phyloP scores from a whole-genome alignment of 2,329 filamentous ascomycete species.

The Grosmannia penicillata region DNA sequence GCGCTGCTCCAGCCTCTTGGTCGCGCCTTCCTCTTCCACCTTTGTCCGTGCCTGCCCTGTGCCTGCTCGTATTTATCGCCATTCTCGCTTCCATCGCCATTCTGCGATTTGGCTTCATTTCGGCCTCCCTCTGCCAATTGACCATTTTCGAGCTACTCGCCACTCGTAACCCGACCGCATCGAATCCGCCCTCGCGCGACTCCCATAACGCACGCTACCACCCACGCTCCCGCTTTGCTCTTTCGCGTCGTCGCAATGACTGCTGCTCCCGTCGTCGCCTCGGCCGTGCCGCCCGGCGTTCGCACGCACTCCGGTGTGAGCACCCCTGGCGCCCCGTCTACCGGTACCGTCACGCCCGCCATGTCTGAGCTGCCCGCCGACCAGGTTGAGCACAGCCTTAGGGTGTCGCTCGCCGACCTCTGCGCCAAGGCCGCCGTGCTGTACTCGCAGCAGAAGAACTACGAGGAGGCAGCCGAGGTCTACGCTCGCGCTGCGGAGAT shows the following conservation, averaged over 20 bases:
- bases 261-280: conserved; percentile 5
- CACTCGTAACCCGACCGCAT: too few relatives aligned
- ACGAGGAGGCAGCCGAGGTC: conserved; percentile 68
- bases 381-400: conserved; percentile 22
- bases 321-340: conserved; percentile 14
- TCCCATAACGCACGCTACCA: too few relatives aligned
- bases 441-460: conserved; percentile 72
- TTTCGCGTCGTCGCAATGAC: conserved; percentile 4
- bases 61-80: neutral
- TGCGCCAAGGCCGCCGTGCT: conserved; percentile 68
- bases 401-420: conserved; percentile 60
- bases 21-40: conserved; percentile 2
- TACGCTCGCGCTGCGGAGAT: conserved; percentile 82
- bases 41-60: too few relatives aligned
- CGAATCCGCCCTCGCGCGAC: too few relatives aligned
- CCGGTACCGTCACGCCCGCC: conserved; percentile 18
- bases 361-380: conserved; percentile 17
- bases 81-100: neutral
- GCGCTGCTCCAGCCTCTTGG: neutral
- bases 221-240: neutral
- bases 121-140: too few relatives aligned
- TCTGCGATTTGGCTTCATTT: too few relatives aligned
- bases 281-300: conserved; percentile 4
- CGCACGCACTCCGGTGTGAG: conserved; percentile 9
- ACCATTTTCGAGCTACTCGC: too few relatives aligned